phyloP scores from a whole-genome alignment of 2,329 filamentous ascomycete species.

The Phaeosphaeria sp. region DNA sequence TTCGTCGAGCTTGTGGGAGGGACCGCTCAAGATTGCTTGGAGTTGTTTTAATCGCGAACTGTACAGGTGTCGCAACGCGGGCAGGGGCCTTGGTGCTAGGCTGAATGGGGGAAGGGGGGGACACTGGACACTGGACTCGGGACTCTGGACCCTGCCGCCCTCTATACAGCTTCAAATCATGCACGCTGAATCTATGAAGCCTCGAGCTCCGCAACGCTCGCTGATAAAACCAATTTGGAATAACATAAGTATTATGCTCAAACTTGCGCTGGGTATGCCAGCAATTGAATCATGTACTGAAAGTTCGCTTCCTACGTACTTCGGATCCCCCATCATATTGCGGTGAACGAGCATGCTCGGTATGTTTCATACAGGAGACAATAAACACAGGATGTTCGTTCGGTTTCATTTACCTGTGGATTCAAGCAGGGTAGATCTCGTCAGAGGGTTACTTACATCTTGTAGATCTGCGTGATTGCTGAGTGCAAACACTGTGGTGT shows the following conservation, averaged over 20 bases:
- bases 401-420: neutral
- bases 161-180: slow-evolving; percentile 44
- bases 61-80: neutral
- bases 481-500: neutral
- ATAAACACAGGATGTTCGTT: too few relatives aligned
- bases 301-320: too few relatives aligned
- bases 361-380: too few relatives aligned
- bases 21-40: neutral
- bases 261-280: too few relatives aligned
- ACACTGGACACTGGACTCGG: too few relatives aligned
- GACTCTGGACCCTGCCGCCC: too few relatives aligned
- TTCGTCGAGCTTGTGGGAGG: neutral
- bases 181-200: too few relatives aligned
- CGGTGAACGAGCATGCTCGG: too few relatives aligned
- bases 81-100: neutral
- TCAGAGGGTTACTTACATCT: neutral
- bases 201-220: too few relatives aligned
- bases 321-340: too few relatives aligned
- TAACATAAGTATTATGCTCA: too few relatives aligned
- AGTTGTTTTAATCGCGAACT: neutral
- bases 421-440: neutral
- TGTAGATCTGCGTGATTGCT: neutral
- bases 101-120: neutral
- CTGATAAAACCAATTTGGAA: neutral
- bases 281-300: too few relatives aligned